Evolutionary conservation across 179 eudicot genomes (phyloP).

Genomic region (Amaranthus tricolor): DNA sequence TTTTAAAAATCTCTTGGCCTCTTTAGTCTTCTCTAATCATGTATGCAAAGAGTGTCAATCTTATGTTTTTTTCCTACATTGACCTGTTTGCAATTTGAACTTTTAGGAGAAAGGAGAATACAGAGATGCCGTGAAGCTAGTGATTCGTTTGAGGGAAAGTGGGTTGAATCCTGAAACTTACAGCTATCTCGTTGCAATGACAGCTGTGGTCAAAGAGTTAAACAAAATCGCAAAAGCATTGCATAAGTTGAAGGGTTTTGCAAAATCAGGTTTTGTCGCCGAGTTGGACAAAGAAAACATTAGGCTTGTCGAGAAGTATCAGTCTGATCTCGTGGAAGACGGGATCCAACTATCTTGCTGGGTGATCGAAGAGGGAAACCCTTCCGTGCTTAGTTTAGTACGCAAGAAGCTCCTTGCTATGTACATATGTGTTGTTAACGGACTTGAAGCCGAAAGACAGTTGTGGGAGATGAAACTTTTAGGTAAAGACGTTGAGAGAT

Average conservation of each 20-base stretch:
- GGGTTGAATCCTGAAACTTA: slow-evolving; percentile 75
- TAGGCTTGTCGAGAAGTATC: slow-evolving; percentile 55
- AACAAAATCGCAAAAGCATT: slow-evolving; percentile 81
- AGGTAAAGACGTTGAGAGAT: slow-evolving; percentile 69
- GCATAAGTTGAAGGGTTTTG: slow-evolving; percentile 64
- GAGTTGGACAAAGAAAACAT: slow-evolving; percentile 51
- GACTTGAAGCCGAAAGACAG: slow-evolving; percentile 75
- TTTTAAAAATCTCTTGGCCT: too few species aligned
- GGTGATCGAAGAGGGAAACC: slow-evolving; percentile 55
- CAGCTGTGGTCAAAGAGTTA: slow-evolving; percentile 82
- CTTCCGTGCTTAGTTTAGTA: slow-evolving; percentile 53
- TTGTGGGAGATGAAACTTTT: slow-evolving; percentile 79
- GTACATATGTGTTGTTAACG: slow-evolving; percentile 81
- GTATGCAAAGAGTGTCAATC: too few species aligned
- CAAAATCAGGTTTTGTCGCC: slow-evolving; percentile 51
- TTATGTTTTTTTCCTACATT: background rate
- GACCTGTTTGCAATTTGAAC: slow-evolving; percentile 7
- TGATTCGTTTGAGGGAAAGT: slow-evolving; percentile 54
- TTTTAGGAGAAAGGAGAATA: slow-evolving; percentile 74
- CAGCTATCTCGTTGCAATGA: slow-evolving; percentile 83
- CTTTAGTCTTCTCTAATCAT: too few species aligned
- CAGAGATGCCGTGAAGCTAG: slow-evolving; percentile 70
- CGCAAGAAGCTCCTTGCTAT: slow-evolving; percentile 84
- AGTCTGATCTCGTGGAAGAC: slow-evolving; percentile 54
- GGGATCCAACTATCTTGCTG: slow-evolving; percentile 64